Evolutionary conservation across 139 green algal species (phyloP), one percentile per base, ranked within the genome.

Genomic region (Chlorella sp.): DNA sequence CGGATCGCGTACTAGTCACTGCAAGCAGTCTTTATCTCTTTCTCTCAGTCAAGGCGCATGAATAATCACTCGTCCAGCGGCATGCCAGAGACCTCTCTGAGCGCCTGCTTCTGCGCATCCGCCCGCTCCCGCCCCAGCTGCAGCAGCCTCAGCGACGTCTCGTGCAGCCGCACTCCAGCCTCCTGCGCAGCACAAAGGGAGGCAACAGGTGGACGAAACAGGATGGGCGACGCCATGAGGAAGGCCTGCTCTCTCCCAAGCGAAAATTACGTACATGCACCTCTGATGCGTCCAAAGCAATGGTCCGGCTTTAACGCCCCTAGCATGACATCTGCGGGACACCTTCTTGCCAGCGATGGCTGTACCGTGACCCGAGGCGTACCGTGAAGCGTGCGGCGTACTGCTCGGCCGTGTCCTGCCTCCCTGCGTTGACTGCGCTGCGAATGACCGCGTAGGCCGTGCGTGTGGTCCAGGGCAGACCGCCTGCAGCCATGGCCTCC

Each of bases 371-470:
- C 4, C 22, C 55, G 24, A 31, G 55, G 55, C 65, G 5, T 51
- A 71, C 65, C 65, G 27, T 34, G 29, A 71, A 34, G 22, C 35
- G 3, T 26, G 65, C 65, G 3, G 65, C 65, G 6, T 60, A 51
- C 65, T 17, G 23, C 65, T 71, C 65, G 6, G 65, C 65, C 23
- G 23, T 29, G 23, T 71, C 35, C 35, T 71, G 65, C 35, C 65
- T n/a, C 23, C 65, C 65, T 26, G 65, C 65, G 35, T 71, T 71
- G 17, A 71, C 65, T 2, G 65, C 65, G 1, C 32, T 35, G 24
- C 65, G 34, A 22, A 71, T 51, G 14, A 31, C 35, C 26, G 61
- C 35, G 35, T 71, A 71, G 34, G 65, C 65, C 4, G 65, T 71
- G 29, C 36, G 35, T n/a, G 65, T 50, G 20, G 4, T 71, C 35